phyloP scores from a whole-genome alignment of 805 yeast genomes.

The Yamadazyma akitaensis region DNA sequence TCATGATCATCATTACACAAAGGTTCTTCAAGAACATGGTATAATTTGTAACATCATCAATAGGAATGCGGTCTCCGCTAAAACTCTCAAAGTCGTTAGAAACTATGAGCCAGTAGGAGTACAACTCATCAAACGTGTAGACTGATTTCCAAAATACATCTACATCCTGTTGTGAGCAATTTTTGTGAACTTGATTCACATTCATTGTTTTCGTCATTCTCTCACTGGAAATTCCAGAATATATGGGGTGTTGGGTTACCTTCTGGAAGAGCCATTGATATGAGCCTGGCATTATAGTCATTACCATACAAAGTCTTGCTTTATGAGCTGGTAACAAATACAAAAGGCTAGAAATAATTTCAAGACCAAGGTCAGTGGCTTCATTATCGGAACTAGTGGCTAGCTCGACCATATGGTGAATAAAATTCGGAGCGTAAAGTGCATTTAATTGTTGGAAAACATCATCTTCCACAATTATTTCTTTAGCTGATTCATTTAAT shows the following conservation, averaged over 20 bases:
- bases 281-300: conserved; percentile 40
- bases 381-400: not conserved
- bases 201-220: conserved; percentile 14
- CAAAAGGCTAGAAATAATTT: conserved; percentile 28
- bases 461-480: conserved; percentile 3
- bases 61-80: conserved; percentile 37
- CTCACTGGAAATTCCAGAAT: conserved; percentile 9
- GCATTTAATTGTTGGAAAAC: conserved; percentile 11
- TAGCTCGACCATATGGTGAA: conserved; percentile 17
- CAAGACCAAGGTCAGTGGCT: conserved; percentile 12
- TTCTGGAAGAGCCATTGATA: conserved; percentile 29
- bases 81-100: conserved; percentile 64
- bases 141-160: conserved; percentile 35
- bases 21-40: conserved; percentile 48
- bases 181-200: not conserved
- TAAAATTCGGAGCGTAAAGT: conserved; percentile 21
- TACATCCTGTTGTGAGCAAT: not conserved
- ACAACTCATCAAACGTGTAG: conserved; percentile 54
- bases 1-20: conserved; percentile 49
- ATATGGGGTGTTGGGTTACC: conserved; percentile 19
- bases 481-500: not conserved
- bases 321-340: conserved; percentile 35
- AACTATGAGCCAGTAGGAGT: conserved; percentile 64
- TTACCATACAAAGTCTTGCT: conserved; percentile 37
- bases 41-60: conserved; percentile 38